Base-by-base conservation (phyloP, 805 yeast species). In the Candida koratica region DNA sequence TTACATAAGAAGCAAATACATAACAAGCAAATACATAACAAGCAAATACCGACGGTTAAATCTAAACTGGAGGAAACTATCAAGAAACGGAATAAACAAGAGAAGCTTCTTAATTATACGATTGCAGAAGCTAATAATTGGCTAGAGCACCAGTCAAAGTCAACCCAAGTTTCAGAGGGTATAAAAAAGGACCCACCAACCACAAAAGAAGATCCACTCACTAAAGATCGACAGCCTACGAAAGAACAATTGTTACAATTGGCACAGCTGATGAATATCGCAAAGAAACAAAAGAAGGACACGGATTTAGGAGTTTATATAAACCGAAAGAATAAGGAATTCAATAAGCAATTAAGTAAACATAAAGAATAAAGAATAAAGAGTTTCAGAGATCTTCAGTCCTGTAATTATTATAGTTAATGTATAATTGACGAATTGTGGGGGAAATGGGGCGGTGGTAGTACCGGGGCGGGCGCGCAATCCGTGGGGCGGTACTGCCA, bases 321-420 rank as follows among this genome's bases (percentile, higher is more conserved):
- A 51, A 84, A 81, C 52, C 86, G 79, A 44, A 80, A 79, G 56
- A 84, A 84, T 63, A 73, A 71, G 51, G 80, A 81, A 46, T 84
- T 84, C 58, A 84, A 84, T 58, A 74, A 72, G 52, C 84, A 84
- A 49, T 60, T 84, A 13, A 25, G n/a, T n/a, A n/a, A n/a, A n/a
- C n/a, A n/a, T n/a, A n/a, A n/a, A n/a, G n/a, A n/a, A n/a, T n/a
- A n/a, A n/a, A n/a, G n/a, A n/a, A n/a, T n/a, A n/a, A n/a, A n/a
- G n/a, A n/a, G n/a, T n/a, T n/a, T n/a, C n/a, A n/a, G n/a, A n/a
- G n/a, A n/a, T n/a, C n/a, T n/a, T n/a, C n/a, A n/a, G n/a, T n/a
- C n/a, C n/a, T n/a, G n/a, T n/a, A n/a, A n/a, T n/a, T n/a, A n/a
- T n/a, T n/a, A n/a, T n/a, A n/a, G n/a, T n/a, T n/a, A n/a, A n/a